phyloP scores from a whole-genome alignment of 495 filamentous ascomycete genomes.

The Aspergillus campestris region DNA sequence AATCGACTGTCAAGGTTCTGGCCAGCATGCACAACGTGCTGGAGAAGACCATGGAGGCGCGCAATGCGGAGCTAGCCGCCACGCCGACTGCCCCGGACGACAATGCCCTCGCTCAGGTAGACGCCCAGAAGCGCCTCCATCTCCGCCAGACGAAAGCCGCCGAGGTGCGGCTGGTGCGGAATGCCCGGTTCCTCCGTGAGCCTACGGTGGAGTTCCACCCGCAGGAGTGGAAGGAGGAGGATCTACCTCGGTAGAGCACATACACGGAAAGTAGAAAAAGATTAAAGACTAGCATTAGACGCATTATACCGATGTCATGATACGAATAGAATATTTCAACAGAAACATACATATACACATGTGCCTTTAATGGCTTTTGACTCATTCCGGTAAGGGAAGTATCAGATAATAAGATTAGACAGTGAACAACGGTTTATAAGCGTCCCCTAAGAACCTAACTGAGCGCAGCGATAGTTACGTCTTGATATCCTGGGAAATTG shows the following conservation, averaged over 20 bases:
- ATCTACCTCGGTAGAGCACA: conserved; percentile 14
- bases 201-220: conserved; percentile 42
- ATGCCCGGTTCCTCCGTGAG: conserved; percentile 53
- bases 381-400: no score
- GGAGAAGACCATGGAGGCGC: conserved; percentile 61
- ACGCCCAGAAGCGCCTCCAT: conserved; percentile 54
- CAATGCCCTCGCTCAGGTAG: conserved; percentile 25
- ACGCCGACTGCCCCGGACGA: conserved; percentile 10
- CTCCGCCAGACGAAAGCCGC: conserved; percentile 65
- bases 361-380: no score
- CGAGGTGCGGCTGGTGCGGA: conserved; percentile 71
- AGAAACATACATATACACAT: neutral
- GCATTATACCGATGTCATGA: neutral
- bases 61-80: conserved; percentile 44
- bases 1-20: conserved; percentile 77
- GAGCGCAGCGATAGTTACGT: no score
- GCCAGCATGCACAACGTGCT: conserved; percentile 87
- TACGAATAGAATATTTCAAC: neutral
- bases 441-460: no score
- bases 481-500: no score
- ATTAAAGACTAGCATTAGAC: neutral
- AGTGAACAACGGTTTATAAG: no score
- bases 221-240: conserved; percentile 29
- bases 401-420: no score
- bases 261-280: neutral